Conservation (phyloP, 352 stramenopile species). For the Blastocystis sp. region DNA sequence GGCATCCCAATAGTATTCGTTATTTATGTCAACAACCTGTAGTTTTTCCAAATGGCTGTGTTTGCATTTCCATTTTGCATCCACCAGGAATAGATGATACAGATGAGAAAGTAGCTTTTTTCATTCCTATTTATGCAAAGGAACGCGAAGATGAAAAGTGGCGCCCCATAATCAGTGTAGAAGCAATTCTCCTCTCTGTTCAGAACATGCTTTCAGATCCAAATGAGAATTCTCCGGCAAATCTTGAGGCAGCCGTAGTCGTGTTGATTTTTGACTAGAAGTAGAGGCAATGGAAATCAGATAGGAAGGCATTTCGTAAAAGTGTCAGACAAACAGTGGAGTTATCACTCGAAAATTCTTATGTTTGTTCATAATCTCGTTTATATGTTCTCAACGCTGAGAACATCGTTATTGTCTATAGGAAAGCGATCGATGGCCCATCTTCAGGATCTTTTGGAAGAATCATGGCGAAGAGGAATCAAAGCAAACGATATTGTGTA, state of each 20-base stretch:
- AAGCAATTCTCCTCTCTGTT: slow-evolving; percentile 40
- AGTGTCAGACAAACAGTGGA: slow-evolving; percentile 26
- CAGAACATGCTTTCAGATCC: slow-evolving; percentile 32
- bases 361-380: slow-evolving; percentile 19
- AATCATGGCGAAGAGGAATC: neutral
- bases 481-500: slow-evolving; percentile 13
- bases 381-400: slow-evolving; percentile 8
- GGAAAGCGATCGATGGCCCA: neutral
- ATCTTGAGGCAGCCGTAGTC: slow-evolving; percentile 26
- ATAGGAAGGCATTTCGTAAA: slow-evolving; percentile 42
- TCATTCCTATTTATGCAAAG: neutral
- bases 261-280: neutral
- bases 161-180: slow-evolving; percentile 41
- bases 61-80: slow-evolving; percentile 58
- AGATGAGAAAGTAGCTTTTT: neutral
- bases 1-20: slow-evolving; percentile 46
- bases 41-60: slow-evolving; percentile 54
- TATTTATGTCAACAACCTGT: neutral
- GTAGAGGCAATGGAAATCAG: slow-evolving; percentile 51
- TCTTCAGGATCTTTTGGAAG: neutral
- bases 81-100: neutral
- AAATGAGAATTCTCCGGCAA: slow-evolving; percentile 52
- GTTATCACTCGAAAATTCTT: neutral
- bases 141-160: slow-evolving; percentile 40
- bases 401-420: neutral